These are phyloP conservation scores for Ascochyta viciae-villosae DNA, from an alignment of 2,329 filamentous ascomycete species.

Conservation along the genomic window DNA sequence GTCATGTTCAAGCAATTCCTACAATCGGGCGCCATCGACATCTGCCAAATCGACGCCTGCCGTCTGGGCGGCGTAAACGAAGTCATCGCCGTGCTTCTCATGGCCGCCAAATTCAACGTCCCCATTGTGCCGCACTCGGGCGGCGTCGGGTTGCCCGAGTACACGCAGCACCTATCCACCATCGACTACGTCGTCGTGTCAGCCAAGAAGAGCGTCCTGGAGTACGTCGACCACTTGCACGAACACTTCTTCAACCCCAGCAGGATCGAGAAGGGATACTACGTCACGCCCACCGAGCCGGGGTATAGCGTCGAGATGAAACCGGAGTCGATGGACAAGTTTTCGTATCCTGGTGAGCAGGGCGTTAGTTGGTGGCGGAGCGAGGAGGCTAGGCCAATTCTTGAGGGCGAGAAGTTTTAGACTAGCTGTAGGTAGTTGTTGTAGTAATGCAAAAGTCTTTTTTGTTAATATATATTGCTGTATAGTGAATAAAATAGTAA, in stretches of 20 bases:
- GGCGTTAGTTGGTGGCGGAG: slow-evolving; percentile 82
- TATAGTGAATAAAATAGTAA: too few relatives aligned
- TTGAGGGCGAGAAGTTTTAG: slow-evolving; percentile 63
- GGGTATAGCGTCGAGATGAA: slow-evolving; percentile 97
- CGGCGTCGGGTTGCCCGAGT: slow-evolving; percentile 89
- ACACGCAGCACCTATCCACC: slow-evolving; percentile 90
- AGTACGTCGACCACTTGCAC: slow-evolving; percentile 93
- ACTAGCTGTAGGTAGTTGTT: neutral
- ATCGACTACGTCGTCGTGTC: slow-evolving; percentile 91
- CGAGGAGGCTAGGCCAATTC: slow-evolving; percentile 77
- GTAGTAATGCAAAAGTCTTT: too few relatives aligned
- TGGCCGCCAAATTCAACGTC: slow-evolving; percentile 79
- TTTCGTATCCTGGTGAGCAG: slow-evolving; percentile 76
- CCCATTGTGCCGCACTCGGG: slow-evolving; percentile 90
- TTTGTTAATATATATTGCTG: too few relatives aligned
- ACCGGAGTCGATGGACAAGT: slow-evolving; percentile 82
- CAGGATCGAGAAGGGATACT: slow-evolving; percentile 83
- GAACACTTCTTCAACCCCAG: slow-evolving; percentile 89
- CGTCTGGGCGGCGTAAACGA: slow-evolving; percentile 91
- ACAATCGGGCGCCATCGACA: slow-evolving; percentile 78
- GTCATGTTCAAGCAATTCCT: slow-evolving; percentile 94
- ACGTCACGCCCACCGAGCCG: slow-evolving; percentile 81
- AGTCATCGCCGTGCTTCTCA: slow-evolving; percentile 85
- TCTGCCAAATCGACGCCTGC: slow-evolving; percentile 91
- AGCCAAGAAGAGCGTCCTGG: slow-evolving; percentile 80